phyloP scores from a whole-genome alignment of 345 rosid species.

The Capsella bursapastoris region DNA sequence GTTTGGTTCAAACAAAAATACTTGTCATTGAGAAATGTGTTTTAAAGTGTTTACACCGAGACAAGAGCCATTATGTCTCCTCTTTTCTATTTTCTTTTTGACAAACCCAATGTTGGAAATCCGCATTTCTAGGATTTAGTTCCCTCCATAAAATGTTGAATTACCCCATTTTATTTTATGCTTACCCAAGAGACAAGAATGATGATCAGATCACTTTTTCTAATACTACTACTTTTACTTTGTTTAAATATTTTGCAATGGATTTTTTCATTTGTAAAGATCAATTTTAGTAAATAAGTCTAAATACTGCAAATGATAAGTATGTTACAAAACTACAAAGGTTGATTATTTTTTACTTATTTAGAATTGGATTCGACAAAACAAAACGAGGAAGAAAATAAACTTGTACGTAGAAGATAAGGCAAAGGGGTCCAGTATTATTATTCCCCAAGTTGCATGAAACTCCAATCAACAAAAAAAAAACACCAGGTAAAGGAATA shows the following conservation, averaged over 20 bases:
- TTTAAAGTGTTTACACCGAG: constrained; percentile 43
- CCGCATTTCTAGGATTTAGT: constrained; percentile 40
- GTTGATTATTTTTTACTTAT: neutral
- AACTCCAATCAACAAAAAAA: neutral
- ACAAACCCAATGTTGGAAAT: constrained; percentile 32
- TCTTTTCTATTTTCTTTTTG: constrained; percentile 14
- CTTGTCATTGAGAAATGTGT: constrained; percentile 6
- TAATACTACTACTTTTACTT: constrained; percentile 5
- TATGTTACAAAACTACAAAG: too few species aligned
- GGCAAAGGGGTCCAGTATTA: constrained; percentile 13
- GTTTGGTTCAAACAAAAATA: neutral
- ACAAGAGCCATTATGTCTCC: constrained; percentile 43
- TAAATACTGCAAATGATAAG: neutral
- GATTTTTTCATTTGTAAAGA: neutral
- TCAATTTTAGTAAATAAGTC: neutral
- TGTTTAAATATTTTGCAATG: neutral
- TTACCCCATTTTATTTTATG: too few species aligned
- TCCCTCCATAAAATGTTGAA: constrained; percentile 22
- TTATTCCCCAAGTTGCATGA: constrained; percentile 34
- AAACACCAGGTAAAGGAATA: constrained; percentile 1
- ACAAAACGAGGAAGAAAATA: neutral
- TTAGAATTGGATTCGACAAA: constrained; percentile 9
- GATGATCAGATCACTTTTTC: constrained; percentile 11
- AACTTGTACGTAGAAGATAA: neutral
- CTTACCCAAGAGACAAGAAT: constrained; percentile 11